Evolutionary conservation across 257 asterid genomes (phyloP).

Genomic region (Phtheirospermum japonicum): DNA sequence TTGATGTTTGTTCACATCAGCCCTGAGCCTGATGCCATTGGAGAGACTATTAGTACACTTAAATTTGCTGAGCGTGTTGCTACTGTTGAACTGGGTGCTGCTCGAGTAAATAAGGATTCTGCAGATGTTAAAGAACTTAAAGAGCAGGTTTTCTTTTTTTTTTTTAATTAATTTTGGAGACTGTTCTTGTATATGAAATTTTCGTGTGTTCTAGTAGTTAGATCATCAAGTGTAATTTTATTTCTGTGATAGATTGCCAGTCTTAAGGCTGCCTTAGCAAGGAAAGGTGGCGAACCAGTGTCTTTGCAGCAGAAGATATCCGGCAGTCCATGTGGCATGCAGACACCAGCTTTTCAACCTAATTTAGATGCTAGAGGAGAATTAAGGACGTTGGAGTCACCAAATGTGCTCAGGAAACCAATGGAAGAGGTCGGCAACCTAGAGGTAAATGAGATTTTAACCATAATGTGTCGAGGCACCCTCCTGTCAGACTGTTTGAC

Average conservation of each 20-base stretch:
- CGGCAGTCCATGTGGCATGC: not conserved
- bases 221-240: not conserved
- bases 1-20: conserved; percentile 92
- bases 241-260: not conserved
- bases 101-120: conserved; percentile 77
- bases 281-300: conserved; percentile 1
- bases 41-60: conserved; percentile 91
- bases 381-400: not conserved
- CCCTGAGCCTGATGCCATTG: conserved; percentile 86
- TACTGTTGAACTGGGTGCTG: conserved; percentile 95
- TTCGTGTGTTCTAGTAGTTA: not conserved
- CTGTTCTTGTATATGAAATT: not conserved
- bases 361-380: not conserved
- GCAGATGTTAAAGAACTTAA: conserved; percentile 88
- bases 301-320: conserved; percentile 6
- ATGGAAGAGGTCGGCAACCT: not conserved
- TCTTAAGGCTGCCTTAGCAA: conserved; percentile 5
- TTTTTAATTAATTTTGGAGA: not conserved
- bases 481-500: too few relatives aligned
- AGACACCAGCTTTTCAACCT: not conserved
- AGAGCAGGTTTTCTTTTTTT: conserved; percentile 58
- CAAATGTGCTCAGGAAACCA: not conserved
- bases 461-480: not conserved
- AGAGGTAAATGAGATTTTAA: not conserved
- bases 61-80: conserved; percentile 98